Percentiles rank a stretch among this genome's conserved stretches.
Evolutionary conservation across 208 protist genomes (phyloP).

Genomic region (Trypanosoma platydactyli): DNA sequence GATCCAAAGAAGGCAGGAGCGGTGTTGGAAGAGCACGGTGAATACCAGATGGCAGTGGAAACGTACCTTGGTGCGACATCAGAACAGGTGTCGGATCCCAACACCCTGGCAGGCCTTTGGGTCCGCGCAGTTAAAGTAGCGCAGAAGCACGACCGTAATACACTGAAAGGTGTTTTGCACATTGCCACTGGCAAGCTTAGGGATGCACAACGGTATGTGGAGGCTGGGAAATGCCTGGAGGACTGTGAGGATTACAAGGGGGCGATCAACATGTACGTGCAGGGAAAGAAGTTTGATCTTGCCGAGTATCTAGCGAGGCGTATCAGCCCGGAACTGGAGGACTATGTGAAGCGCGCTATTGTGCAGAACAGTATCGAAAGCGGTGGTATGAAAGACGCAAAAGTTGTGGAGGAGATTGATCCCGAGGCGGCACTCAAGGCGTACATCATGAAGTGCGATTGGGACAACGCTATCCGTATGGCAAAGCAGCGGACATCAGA

Average conservation of each 20-base stretch:
- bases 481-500: constrained; percentile 61
- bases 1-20: constrained; percentile 87
- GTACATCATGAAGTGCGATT: constrained; percentile 84
- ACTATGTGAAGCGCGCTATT: constrained; percentile 89
- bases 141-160: constrained; percentile 88
- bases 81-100: constrained; percentile 64
- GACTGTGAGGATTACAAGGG: constrained; percentile 91
- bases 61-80: constrained; percentile 88
- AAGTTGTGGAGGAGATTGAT: constrained; percentile 90
- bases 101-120: constrained; percentile 87
- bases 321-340: constrained; percentile 83
- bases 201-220: constrained; percentile 78
- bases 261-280: constrained; percentile 95
- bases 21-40: constrained; percentile 91
- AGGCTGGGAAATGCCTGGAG: constrained; percentile 87
- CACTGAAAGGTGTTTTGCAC: constrained; percentile 79
- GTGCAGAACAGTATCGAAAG: constrained; percentile 88
- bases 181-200: constrained; percentile 76
- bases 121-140: constrained; percentile 95
- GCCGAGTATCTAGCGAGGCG: constrained; percentile 83
- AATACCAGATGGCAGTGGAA: constrained; percentile 94
- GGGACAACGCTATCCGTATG: constrained; percentile 78
- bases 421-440: constrained; percentile 87
- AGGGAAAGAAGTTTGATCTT: constrained; percentile 92
- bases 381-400: constrained; percentile 68